Conservation (phyloP, 768 basidiomycete species). For the Boletus speciosus region DNA sequence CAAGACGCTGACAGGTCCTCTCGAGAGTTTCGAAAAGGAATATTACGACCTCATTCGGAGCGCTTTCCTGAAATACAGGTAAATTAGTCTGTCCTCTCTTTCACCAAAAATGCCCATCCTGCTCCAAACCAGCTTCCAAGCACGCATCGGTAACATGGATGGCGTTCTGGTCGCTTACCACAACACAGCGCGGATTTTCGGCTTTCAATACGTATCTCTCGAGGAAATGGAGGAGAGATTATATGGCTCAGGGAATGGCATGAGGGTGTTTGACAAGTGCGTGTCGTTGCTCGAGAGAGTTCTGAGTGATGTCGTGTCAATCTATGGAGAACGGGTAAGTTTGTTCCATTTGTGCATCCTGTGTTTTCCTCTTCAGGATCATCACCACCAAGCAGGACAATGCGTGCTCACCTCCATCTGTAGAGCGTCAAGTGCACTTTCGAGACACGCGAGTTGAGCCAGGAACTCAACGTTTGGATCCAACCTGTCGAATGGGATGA, state of each 20-base stretch:
- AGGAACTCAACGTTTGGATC: conserved; percentile 60
- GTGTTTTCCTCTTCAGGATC: neutral
- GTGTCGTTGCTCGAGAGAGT: conserved; percentile 68
- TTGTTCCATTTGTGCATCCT: neutral
- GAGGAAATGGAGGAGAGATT: conserved; percentile 83
- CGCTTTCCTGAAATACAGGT: conserved; percentile 94
- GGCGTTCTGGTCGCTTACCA: conserved; percentile 88
- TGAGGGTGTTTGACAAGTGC: conserved; percentile 73
- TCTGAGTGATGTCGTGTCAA: conserved; percentile 49
- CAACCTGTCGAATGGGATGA: conserved; percentile 52
- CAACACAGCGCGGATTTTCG: conserved; percentile 83
- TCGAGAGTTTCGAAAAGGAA: conserved; percentile 87
- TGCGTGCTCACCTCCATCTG: neutral
- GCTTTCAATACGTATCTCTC: conserved; percentile 90
- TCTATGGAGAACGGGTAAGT: conserved; percentile 67
- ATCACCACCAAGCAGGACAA: neutral
- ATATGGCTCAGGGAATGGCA: conserved; percentile 58
- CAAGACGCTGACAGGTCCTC: conserved; percentile 52
- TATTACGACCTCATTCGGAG: conserved; percentile 93
- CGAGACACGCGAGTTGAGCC: conserved; percentile 46
- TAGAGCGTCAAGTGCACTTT: conserved; percentile 60
- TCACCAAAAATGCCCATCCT: neutral
- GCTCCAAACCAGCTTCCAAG: conserved; percentile 70
- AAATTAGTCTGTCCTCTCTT: neutral
- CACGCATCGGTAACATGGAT: conserved; percentile 95